A percentile compares a stretch with the other conserved stretches of the same genome.
Conservation (phyloP, 306 rosid species). For the Fragaria nilgerrensis region DNA sequence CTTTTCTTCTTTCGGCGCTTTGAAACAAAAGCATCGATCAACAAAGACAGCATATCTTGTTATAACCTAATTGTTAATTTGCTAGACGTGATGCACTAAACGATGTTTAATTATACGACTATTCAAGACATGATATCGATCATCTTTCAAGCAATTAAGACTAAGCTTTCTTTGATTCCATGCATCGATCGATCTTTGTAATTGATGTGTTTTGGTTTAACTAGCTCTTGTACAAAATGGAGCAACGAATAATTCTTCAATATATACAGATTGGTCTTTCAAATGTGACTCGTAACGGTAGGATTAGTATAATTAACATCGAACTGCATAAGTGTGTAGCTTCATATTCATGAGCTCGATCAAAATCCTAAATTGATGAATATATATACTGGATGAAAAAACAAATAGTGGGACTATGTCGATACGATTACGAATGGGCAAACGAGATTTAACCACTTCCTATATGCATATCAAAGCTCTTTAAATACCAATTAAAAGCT, state of each 20-base stretch:
- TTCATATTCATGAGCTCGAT: too few relatives aligned
- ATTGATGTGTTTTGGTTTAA: not conserved
- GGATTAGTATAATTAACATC: too few relatives aligned
- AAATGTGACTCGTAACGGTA: not conserved
- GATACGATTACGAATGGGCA: too few relatives aligned
- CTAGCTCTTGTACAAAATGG: not conserved
- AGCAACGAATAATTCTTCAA: not conserved
- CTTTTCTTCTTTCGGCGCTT: constrained; percentile 73
- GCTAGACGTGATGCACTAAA: not conserved
- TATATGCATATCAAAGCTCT: too few relatives aligned
- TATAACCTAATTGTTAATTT: not conserved
- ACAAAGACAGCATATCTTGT: not conserved
- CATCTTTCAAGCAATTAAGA: not conserved
- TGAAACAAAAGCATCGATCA: constrained; percentile 28
- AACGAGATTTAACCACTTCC: too few relatives aligned
- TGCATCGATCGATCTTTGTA: not conserved
- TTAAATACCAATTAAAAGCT: too few relatives aligned
- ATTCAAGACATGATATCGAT: not conserved
- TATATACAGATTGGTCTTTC: too few relatives aligned
- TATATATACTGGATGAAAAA: too few relatives aligned
- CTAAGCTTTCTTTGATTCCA: not conserved
- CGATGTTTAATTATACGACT: not conserved
- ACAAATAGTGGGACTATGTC: too few relatives aligned
- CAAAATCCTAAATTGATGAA: too few relatives aligned
- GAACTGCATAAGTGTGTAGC: too few relatives aligned